Percentiles rank a stretch among this genome's conserved stretches.
phyloP scores from a whole-genome alignment of 1,139 yeast species.

The Yamadazyma triangularis region DNA sequence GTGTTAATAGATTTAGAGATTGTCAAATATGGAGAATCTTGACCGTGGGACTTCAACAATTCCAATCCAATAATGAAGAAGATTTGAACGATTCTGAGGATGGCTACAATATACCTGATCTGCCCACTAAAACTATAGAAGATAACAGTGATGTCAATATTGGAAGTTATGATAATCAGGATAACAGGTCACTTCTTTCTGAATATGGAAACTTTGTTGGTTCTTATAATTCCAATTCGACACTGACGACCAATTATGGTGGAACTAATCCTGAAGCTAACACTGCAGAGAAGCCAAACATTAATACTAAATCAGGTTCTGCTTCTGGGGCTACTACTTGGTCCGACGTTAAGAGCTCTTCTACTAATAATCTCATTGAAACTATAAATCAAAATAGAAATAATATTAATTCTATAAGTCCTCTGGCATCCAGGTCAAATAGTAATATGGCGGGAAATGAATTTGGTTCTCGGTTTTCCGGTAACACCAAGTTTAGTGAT shows the following conservation, averaged over 20 bases:
- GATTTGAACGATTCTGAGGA: too few relatives aligned
- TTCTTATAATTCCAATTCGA: constrained; percentile 42
- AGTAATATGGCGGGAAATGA: constrained; percentile 8
- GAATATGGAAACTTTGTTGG: constrained; percentile 42
- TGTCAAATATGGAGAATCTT: constrained; percentile 71
- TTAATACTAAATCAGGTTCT: background rate
- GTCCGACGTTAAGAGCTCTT: constrained; percentile 9
- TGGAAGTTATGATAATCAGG: constrained; percentile 8
- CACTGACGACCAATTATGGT: constrained; percentile 40
- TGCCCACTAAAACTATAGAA: constrained; percentile 1
- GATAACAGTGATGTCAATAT: constrained; percentile 4
- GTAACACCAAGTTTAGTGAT: constrained; percentile 7
- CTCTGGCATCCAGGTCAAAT: constrained; percentile 13
- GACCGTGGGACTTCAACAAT: constrained; percentile 50
- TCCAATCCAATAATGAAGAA: constrained; percentile 12
- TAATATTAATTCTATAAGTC: constrained; percentile 15
- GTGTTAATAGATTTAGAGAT: constrained; percentile 50
- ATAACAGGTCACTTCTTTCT: constrained; percentile 31
- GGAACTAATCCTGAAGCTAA: constrained; percentile 11
- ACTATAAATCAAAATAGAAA: constrained; percentile 20
- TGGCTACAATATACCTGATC: constrained; percentile 1
- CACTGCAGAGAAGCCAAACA: constrained; percentile 2
- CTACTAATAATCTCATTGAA: constrained; percentile 22
- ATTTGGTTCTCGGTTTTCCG: background rate
- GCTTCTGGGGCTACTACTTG: too few relatives aligned